A percentile compares a stretch with the other conserved stretches of the same genome.
Conservation (phyloP, 1,284 basidiomycete genomes). For the Malassezia cuniculi region DNA sequence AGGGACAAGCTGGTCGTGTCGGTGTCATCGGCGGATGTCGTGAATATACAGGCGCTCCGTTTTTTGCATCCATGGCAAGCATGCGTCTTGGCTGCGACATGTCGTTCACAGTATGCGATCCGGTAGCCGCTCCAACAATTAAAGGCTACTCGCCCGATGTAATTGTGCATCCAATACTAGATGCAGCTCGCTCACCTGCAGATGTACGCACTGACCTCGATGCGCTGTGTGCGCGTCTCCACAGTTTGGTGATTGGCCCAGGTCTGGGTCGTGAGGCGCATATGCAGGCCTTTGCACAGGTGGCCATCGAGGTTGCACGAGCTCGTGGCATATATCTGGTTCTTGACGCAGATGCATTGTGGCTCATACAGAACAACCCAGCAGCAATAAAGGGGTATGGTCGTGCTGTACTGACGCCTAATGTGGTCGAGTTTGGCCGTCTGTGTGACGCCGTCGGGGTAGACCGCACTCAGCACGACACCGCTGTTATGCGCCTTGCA, state of each 20-base stretch:
- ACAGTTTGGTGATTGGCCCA: constrained; percentile 82
- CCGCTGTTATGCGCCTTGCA: constrained; percentile 51
- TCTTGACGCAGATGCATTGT: constrained; percentile 81
- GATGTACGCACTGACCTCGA: constrained; percentile 54
- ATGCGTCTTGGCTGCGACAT: constrained; percentile 62
- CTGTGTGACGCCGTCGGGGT: constrained; percentile 61
- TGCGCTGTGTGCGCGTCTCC: constrained; percentile 64
- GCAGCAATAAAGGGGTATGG: constrained; percentile 65
- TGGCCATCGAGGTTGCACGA: constrained; percentile 49
- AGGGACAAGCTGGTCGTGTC: constrained; percentile 90
- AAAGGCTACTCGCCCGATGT: constrained; percentile 88
- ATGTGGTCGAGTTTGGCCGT: constrained; percentile 81
- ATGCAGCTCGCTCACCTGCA: constrained; percentile 15
- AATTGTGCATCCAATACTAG: constrained; percentile 84
- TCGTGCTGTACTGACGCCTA: constrained; percentile 75
- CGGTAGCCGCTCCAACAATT: constrained; percentile 69
- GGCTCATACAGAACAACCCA: constrained; percentile 63
- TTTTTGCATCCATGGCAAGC: constrained; percentile 49
- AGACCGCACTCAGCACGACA: constrained; percentile 47
- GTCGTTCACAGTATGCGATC: constrained; percentile 91
- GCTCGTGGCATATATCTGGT: constrained; percentile 70
- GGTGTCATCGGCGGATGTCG: constrained; percentile 83
- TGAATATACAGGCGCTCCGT: constrained; percentile 93
- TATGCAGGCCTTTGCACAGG: constrained; percentile 61
- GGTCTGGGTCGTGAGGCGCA: constrained; percentile 62